Evolutionary conservation across 306 rosid genomes (phyloP).

Genomic region (Medicago arabica): DNA sequence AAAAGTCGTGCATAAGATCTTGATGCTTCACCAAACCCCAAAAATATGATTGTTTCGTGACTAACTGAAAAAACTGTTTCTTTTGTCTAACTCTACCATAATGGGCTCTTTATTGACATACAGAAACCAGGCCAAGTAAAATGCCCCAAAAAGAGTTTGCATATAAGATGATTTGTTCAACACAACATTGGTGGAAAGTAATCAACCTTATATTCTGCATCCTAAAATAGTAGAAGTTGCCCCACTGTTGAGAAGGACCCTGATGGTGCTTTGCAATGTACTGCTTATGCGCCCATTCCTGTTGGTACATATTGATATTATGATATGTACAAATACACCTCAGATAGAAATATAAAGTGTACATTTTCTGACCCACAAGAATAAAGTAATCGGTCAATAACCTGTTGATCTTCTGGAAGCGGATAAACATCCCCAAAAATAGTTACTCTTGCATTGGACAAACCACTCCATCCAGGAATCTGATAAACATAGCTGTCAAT

Average conservation of each 20-base stretch:
- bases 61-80: constrained; percentile 9
- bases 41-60: not conserved
- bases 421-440: constrained; percentile 98
- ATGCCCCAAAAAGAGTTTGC: constrained; percentile 15
- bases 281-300: constrained; percentile 99
- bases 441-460: constrained; percentile 99
- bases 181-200: constrained; percentile 22
- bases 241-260: constrained; percentile 99
- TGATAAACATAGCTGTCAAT: constrained; percentile 52
- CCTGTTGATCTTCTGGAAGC: constrained; percentile 95
- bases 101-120: constrained; percentile 4
- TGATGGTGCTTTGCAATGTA: constrained; percentile 96
- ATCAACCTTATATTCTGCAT: constrained; percentile 93
- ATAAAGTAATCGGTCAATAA: constrained; percentile 42
- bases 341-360: constrained; percentile 33
- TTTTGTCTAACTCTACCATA: constrained; percentile 1
- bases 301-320: constrained; percentile 41
- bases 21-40: constrained; percentile 33
- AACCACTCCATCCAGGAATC: constrained; percentile 99
- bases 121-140: constrained; percentile 22
- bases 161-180: constrained; percentile 27
- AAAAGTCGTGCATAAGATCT: constrained; percentile 1
- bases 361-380: constrained; percentile 16
- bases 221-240: constrained; percentile 96
- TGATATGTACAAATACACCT: constrained; percentile 30